A percentile compares a stretch with the other conserved stretches of the same genome.
phyloP scores from a whole-genome alignment of 306 rosid species.

The Sphenostylis stenocarpa region DNA sequence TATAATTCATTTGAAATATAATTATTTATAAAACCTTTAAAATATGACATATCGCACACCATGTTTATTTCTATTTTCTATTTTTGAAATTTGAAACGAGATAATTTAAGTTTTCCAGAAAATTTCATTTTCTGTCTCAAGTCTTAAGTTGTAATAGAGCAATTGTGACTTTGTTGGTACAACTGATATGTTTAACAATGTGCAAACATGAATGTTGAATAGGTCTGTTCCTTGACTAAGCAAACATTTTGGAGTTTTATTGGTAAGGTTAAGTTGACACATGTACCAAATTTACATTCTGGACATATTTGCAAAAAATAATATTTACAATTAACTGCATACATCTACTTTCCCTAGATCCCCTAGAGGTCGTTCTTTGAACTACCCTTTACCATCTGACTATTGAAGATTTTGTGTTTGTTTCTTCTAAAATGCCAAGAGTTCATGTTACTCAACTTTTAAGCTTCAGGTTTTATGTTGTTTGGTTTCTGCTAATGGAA shows the following conservation, averaged over 20 bases:
- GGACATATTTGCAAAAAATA: background rate
- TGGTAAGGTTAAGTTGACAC: background rate
- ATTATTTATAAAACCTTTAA: background rate
- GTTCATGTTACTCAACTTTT: background rate
- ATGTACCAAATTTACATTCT: background rate
- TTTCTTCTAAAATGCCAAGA: background rate
- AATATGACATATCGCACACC: background rate
- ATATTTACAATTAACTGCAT: background rate
- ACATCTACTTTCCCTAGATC: background rate
- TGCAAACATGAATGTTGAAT: background rate
- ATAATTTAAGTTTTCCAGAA: background rate
- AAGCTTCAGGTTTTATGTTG: slow-evolving; percentile 1
- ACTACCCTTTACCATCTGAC: background rate
- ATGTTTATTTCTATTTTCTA: background rate
- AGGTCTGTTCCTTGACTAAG: background rate
- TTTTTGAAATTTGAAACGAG: background rate
- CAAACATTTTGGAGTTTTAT: background rate
- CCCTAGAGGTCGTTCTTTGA: background rate
- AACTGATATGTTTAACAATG: background rate
- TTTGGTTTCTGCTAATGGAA: background rate
- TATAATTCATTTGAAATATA: background rate
- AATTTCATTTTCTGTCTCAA: background rate
- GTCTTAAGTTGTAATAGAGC: background rate
- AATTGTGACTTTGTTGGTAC: background rate
- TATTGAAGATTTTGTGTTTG: background rate